Percentiles rank a stretch among this genome's conserved stretches.
Conservation (phyloP, 305 asterid genomes). For the Solanum chacoense region DNA sequence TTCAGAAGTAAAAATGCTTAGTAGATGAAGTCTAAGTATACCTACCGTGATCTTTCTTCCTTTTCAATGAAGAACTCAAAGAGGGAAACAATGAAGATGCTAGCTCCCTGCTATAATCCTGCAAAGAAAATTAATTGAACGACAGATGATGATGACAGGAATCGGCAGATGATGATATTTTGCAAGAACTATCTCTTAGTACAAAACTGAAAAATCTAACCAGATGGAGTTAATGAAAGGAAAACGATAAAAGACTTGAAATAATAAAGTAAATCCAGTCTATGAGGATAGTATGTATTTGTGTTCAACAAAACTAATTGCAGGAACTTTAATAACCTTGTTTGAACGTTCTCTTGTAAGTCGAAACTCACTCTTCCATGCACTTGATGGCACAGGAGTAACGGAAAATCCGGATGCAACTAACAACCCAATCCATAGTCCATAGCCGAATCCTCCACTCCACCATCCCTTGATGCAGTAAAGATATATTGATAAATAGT, state of each 20-base stretch:
- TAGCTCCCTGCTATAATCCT: too few species aligned
- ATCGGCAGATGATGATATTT: neutral
- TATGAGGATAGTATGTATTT: neutral
- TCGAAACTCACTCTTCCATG: conserved; percentile 77
- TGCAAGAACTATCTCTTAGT: neutral
- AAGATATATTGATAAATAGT: conserved; percentile 5
- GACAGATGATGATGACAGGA: too few species aligned
- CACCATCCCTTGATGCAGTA: conserved; percentile 79
- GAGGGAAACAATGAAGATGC: too few species aligned
- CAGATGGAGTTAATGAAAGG: neutral
- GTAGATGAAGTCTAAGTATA: too few species aligned
- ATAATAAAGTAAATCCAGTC: neutral
- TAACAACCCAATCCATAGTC: conserved; percentile 82
- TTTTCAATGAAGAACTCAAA: too few species aligned
- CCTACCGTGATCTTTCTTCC: too few species aligned
- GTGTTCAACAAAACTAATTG: neutral
- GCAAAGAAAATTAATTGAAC: too few species aligned
- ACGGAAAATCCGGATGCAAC: conserved; percentile 91
- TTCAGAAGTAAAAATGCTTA: neutral
- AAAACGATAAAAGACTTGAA: neutral
- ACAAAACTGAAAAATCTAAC: neutral
- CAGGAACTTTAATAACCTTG: conserved; percentile 43
- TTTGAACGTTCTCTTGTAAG: conserved; percentile 47
- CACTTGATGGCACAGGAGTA: conserved; percentile 68
- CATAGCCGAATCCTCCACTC: conserved; percentile 96